Percentiles rank a stretch among this genome's conserved stretches.
These are phyloP conservation scores for Malassezia cuniculi DNA, from an alignment of 1,284 basidiomycete species.

Conservation along the genomic window DNA sequence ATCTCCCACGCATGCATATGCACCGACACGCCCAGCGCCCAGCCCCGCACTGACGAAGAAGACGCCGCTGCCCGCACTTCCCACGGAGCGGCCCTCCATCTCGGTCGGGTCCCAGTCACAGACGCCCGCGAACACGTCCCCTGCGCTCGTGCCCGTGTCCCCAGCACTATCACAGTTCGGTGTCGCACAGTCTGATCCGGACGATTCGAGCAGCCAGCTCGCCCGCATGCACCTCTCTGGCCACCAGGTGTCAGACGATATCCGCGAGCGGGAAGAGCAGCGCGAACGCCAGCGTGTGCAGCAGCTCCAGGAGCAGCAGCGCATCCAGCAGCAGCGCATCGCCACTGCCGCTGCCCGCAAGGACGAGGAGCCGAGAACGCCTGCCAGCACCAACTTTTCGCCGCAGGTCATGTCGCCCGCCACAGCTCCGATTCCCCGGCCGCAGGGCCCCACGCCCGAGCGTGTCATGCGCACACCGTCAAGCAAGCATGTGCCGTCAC, in stretches of 20 bases:
- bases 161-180: too few species aligned
- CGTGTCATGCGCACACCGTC: background rate
- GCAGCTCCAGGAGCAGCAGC: conserved; percentile 15
- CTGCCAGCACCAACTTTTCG: too few species aligned
- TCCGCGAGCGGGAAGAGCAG: conserved; percentile 16
- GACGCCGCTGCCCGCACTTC: conserved; percentile 53
- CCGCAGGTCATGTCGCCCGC: too few species aligned
- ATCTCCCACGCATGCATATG: conserved; percentile 7
- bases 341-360: conserved; percentile 3
- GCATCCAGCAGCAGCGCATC: conserved; percentile 9
- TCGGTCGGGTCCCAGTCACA: too few species aligned
- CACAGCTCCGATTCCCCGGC: too few species aligned
- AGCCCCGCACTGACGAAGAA: conserved; percentile 71
- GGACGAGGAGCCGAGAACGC: background rate
- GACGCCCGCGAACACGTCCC: too few species aligned
- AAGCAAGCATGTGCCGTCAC: background rate
- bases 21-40: conserved; percentile 49
- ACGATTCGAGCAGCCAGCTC: too few species aligned
- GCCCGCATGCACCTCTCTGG: conserved; percentile 10
- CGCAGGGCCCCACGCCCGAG: too few species aligned
- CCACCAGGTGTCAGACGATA: conserved; percentile 16
- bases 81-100: background rate
- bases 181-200: too few species aligned
- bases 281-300: conserved; percentile 14
- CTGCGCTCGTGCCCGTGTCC: too few species aligned